Evolutionary conservation across 495 filamentous ascomycete species (phyloP), one percentile per base, ranked within the genome.

Genomic region (Cairneyella variabilis): DNA sequence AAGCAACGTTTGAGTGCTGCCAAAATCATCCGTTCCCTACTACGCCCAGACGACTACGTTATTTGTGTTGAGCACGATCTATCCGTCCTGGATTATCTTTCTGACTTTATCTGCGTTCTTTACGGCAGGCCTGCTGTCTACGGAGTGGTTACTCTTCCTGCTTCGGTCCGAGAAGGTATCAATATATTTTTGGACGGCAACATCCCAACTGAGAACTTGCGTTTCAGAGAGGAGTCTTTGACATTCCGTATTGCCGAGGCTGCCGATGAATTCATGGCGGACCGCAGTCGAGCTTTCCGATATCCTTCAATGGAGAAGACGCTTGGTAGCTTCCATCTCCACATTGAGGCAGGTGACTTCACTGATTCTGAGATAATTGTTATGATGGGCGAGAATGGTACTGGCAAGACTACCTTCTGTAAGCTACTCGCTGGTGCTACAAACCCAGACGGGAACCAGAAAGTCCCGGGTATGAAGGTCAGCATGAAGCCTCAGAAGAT

Each of bases 401-500:
- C 90, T 42, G 86, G 88, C 61, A 95, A 97, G 76, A 97, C 93
- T 2, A 98, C 93, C 14, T 98, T 98, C 84, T 97, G 95, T 76
- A 85, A 80, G 61, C 86, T 98, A 75, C 80, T 98, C 52, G 93
- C 95, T 54, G 95, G 95, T 61, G 89, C 86, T 30, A 78, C 93
- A 64, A 89, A 96, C 69, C 95, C 93, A 30, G 93, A 98, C 59
- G 81, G 81, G 48, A 76, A 62, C 34, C 73, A 77, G 57, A 84
- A 82, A 50, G 79, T 98, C 2, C 93, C 93, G 11, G 83, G 85
- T 56, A 93, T 98, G 91, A 90, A 86, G 76, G 93, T 98, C 65
- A 90, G 85, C 76, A 92, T 97, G 93, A 97, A 98, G 82, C 93
- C 95, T 20, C 93, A 98, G 75, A 98, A 95, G 69, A 97, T 98